phyloP scores from a whole-genome alignment of 2,329 filamentous ascomycete genomes.

The Verticillium alfalfae region DNA sequence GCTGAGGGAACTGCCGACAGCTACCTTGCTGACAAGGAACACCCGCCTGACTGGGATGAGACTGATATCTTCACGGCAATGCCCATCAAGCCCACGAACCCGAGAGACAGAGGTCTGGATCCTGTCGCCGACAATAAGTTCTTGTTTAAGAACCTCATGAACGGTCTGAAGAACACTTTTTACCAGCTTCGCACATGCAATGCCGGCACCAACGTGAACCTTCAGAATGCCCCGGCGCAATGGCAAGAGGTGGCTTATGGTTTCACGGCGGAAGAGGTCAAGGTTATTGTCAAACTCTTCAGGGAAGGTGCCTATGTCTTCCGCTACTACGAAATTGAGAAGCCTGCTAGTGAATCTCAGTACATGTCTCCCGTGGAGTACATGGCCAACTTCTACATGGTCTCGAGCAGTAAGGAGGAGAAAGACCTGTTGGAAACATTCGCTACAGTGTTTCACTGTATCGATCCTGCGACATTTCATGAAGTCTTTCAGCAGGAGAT shows the following conservation, averaged over 20 bases:
- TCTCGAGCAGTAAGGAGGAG: slow-evolving; percentile 90
- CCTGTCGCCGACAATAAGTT: slow-evolving; percentile 97
- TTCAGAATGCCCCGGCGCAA: slow-evolving; percentile 73
- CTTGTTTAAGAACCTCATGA: slow-evolving; percentile 92
- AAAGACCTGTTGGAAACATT: slow-evolving; percentile 97
- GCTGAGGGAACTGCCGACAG: slow-evolving; percentile 61
- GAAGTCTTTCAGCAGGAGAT: slow-evolving; percentile 98
- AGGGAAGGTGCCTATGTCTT: slow-evolving; percentile 95
- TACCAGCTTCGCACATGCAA: slow-evolving; percentile 93
- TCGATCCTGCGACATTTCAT: slow-evolving; percentile 96
- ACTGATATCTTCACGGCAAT: slow-evolving; percentile 96
- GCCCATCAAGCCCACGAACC: slow-evolving; percentile 92
- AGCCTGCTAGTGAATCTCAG: slow-evolving; percentile 64
- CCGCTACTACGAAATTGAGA: slow-evolving; percentile 91
- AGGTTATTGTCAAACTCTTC: slow-evolving; percentile 95
- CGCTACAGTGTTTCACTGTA: slow-evolving; percentile 95
- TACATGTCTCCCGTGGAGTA: slow-evolving; percentile 83
- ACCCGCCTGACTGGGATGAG: slow-evolving; percentile 90
- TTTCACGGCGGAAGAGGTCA: slow-evolving; percentile 94
- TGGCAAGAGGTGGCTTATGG: slow-evolving; percentile 96
- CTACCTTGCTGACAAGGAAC: slow-evolving; percentile 76
- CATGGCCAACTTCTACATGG: slow-evolving; percentile 91
- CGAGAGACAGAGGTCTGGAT: slow-evolving; percentile 80
- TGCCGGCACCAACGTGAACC: slow-evolving; percentile 62
- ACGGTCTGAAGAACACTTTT: slow-evolving; percentile 92